Conservation (phyloP, 495 filamentous ascomycete species). For the Xylaria acuta region DNA sequence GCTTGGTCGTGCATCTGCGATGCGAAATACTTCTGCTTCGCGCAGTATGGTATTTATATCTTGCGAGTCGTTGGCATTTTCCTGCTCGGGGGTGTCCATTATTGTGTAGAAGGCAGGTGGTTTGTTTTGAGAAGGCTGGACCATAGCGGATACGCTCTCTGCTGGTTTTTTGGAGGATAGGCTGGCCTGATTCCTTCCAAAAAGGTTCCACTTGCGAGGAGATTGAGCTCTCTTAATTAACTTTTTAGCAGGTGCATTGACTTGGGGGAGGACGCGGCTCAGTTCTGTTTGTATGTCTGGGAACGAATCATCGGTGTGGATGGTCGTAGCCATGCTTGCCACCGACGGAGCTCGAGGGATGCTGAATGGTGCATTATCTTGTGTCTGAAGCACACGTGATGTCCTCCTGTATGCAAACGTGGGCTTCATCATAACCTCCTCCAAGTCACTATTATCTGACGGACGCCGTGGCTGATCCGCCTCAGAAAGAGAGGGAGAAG, state of each 20-base stretch:
- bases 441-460: slow-evolving; percentile 61
- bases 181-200: slow-evolving; percentile 66
- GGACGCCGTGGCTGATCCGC: slow-evolving; percentile 46
- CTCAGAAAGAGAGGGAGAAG: slow-evolving; percentile 54
- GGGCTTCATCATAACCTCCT: slow-evolving; percentile 46
- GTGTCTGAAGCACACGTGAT: slow-evolving; percentile 52
- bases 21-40: slow-evolving; percentile 54
- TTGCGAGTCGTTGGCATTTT: slow-evolving; percentile 55
- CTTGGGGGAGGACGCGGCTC: slow-evolving; percentile 28
- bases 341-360: slow-evolving; percentile 53
- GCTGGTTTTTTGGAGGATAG: slow-evolving; percentile 44
- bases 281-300: slow-evolving; percentile 38
- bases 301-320: slow-evolving; percentile 59
- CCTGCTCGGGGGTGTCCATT: slow-evolving; percentile 74
- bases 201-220: slow-evolving; percentile 81
- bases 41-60: slow-evolving; percentile 72
- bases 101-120: slow-evolving; percentile 80
- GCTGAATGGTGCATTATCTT: slow-evolving; percentile 45
- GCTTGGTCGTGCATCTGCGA: background rate
- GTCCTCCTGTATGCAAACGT: slow-evolving; percentile 61
- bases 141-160: slow-evolving; percentile 49
- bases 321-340: slow-evolving; percentile 57
- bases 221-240: slow-evolving; percentile 64
- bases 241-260: slow-evolving; percentile 49
- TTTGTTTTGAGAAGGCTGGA: slow-evolving; percentile 50